These are phyloP conservation scores for Mucuna pruriens DNA, from an alignment of 306 rosid species.

Conservation along the genomic window DNA sequence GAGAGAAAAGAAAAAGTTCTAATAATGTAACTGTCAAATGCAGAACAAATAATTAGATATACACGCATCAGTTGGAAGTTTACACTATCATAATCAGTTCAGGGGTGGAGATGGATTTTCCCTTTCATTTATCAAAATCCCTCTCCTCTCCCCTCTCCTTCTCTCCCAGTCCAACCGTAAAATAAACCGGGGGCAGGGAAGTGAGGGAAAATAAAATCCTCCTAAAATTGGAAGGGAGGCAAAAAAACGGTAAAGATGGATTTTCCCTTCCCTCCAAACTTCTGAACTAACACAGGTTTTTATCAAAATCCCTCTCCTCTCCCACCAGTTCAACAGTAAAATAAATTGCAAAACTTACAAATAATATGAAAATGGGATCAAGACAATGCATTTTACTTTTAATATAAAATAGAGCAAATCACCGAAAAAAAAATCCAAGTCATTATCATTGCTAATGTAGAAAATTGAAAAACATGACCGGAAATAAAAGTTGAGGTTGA, in stretches of 20 bases:
- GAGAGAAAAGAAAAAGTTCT: not conserved
- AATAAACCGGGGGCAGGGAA: not conserved
- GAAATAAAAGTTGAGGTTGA: not conserved
- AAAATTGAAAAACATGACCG: not conserved
- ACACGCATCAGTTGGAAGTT: not conserved
- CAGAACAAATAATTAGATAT: constrained; percentile 2
- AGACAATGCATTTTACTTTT: not conserved
- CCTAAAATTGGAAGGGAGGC: not conserved
- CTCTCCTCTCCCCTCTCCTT: too few species aligned
- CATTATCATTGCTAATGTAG: not conserved
- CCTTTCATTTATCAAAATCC: too few species aligned
- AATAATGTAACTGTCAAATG: constrained; percentile 20
- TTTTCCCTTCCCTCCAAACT: not conserved
- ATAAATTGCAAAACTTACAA: not conserved
- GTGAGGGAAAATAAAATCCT: not conserved
- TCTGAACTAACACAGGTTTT: not conserved
- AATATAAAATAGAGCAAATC: not conserved
- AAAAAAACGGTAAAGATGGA: not conserved
- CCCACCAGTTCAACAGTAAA: not conserved
- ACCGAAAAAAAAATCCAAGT: not conserved
- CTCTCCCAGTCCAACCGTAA: too few species aligned
- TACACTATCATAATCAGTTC: not conserved
- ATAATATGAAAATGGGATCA: not conserved
- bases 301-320: not conserved
- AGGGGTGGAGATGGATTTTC: too few species aligned